These are phyloP conservation scores for Arthrinium puccinioides DNA, from an alignment of 2,329 filamentous ascomycete genomes.

Conservation along the genomic window DNA sequence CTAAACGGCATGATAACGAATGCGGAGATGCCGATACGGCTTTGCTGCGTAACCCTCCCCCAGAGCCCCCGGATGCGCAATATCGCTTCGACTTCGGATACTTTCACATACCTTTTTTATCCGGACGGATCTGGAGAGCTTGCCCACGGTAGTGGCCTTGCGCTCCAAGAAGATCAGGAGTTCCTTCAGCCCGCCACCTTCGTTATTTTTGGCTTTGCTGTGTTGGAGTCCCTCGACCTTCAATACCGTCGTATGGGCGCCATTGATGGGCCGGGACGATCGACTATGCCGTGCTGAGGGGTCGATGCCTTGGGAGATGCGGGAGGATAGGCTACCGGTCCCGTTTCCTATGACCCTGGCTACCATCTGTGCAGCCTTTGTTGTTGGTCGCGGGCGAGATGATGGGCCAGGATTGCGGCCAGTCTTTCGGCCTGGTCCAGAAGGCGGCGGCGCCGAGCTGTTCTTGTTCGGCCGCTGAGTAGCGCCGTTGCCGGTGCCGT, in stretches of 20 bases:
- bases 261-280: slow-evolving; percentile 11
- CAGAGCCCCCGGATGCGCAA: slow-evolving; percentile 28
- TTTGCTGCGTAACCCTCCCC: slow-evolving; percentile 29
- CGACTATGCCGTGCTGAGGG: slow-evolving; percentile 15
- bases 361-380: slow-evolving; percentile 34
- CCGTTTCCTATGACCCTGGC: slow-evolving; percentile 33
- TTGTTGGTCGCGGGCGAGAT: slow-evolving; percentile 15
- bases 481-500: slow-evolving; percentile 15
- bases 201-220: slow-evolving; percentile 61
- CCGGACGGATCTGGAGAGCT: slow-evolving; percentile 45
- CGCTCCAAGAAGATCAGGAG: slow-evolving; percentile 64
- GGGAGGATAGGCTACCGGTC: slow-evolving; percentile 23
- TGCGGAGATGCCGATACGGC: slow-evolving; percentile 28
- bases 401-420: slow-evolving; percentile 10
- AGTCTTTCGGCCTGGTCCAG: slow-evolving; percentile 9
- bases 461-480: slow-evolving; percentile 19
- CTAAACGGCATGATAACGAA: slow-evolving; percentile 30
- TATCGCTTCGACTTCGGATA: slow-evolving; percentile 28
- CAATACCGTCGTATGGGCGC: slow-evolving; percentile 28
- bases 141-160: slow-evolving; percentile 53
- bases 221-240: slow-evolving; percentile 56
- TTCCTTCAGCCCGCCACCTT: slow-evolving; percentile 58
- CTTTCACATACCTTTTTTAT: slow-evolving; percentile 70
- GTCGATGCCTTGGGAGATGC: slow-evolving; percentile 24
- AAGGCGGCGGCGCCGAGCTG: slow-evolving; percentile 10